A percentile compares a stretch with the other conserved stretches of the same genome.
phyloP scores from a whole-genome alignment of 139 green algal genomes.

The Ettlia oleoabundans region DNA sequence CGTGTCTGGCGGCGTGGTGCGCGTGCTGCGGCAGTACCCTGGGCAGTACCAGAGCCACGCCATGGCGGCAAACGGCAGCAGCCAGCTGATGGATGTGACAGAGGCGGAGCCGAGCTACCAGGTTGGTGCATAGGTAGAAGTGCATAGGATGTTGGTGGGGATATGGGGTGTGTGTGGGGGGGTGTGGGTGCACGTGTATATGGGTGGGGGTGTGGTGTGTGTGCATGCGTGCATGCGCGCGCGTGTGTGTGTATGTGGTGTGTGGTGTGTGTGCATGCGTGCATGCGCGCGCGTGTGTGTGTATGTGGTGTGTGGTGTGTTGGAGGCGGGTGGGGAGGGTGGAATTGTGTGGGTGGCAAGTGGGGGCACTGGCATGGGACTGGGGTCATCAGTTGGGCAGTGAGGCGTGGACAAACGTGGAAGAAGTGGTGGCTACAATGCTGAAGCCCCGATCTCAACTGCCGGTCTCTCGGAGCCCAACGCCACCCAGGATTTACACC shows the following conservation, averaged over 20 bases:
- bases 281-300: too few relatives aligned
- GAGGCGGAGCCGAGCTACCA: constrained; percentile 46
- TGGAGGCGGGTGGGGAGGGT: too few relatives aligned
- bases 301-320: too few relatives aligned
- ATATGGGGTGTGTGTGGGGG: background rate
- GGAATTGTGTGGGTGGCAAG: background rate
- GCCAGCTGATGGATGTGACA: constrained; percentile 49
- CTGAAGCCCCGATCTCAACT: background rate
- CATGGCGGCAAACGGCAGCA: constrained; percentile 50
- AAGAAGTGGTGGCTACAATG: too few relatives aligned
- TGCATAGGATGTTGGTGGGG: background rate
- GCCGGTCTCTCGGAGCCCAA: background rate
- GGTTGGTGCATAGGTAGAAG: background rate
- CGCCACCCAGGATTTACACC: background rate
- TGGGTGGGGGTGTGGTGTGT: background rate
- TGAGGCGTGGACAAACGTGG: too few relatives aligned
- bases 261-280: too few relatives aligned
- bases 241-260: too few relatives aligned
- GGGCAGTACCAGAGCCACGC: constrained; percentile 39
- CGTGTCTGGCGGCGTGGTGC: constrained; percentile 50
- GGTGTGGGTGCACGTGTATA: background rate
- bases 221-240: too few relatives aligned
- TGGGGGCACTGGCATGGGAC: background rate
- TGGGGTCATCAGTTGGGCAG: too few relatives aligned
- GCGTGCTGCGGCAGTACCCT: constrained; percentile 44